Evolutionary conservation across 768 basidiomycete genomes (phyloP), one percentile per base, ranked within the genome.

Genomic region (Lentinula guzmanii): DNA sequence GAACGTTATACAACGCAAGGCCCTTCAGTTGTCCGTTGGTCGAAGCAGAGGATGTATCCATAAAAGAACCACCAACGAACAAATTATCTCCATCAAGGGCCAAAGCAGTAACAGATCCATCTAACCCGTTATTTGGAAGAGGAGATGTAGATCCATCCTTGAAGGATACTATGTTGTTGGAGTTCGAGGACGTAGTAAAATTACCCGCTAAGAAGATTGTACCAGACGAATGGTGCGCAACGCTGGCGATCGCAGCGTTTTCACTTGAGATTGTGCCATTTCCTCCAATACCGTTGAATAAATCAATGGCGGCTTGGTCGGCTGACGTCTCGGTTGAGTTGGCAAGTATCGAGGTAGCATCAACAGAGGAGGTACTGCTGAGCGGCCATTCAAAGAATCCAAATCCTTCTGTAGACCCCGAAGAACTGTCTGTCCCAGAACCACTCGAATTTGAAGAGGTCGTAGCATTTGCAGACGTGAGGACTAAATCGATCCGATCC

Each of bases 351-450:
- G 81, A 74, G 3, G 86, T 85, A 6, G 86, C 88, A 68, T 92
- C 87, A 24, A 80, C 72, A 37, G 74, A 71, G 2, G 71, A 61
- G 1, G 73, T 72, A 9, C 75, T 70, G 58, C 74, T 74, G 35
- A 89, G 74, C 24, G 89, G 85, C 91, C 91, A 98, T 71, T 98
- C 96, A 64, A 91, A 87, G 66, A 97, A 87, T 11, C 96, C 96
- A 68, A 92, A 95, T 2, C 86, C 86, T 21, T 70, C 76, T 41
- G 77, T 76, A 11, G 74, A 70, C 43, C 71, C 73, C 62, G 64
- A 61, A 13, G 65, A 65, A 33, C 68, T 72, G 39, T 71, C 67
- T 28, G 75, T 71, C 2, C 73, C 70, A 46, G 70, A 74, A 6
- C 74, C 68, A 35, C 69, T 74, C 11, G 70, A 65, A 50, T 61